Conservation (phyloP, 2,329 filamentous ascomycete species). For the Acarospora socialis region DNA sequence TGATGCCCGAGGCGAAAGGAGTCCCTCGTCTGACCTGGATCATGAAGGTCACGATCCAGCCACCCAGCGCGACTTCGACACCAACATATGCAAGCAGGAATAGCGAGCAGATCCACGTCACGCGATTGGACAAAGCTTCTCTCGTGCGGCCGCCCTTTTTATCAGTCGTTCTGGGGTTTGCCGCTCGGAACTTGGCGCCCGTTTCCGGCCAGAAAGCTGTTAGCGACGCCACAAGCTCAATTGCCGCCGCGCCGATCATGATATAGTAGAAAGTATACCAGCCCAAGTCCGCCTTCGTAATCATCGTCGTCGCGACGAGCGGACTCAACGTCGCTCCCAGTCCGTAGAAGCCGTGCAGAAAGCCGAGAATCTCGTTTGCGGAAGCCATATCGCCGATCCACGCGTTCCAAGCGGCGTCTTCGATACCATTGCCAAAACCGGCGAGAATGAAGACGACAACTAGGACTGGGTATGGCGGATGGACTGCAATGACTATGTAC, state of each 20-base stretch:
- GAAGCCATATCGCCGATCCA: constrained; percentile 47
- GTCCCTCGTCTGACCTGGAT: constrained; percentile 56
- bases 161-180: constrained; percentile 23
- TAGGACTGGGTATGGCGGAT: constrained; percentile 52
- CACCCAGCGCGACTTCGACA: constrained; percentile 52
- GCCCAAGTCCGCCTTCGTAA: constrained; percentile 43
- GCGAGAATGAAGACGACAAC: constrained; percentile 47
- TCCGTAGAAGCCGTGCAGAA: constrained; percentile 62
- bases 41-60: constrained; percentile 83
- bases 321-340: constrained; percentile 56
- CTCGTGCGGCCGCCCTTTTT: constrained; percentile 31
- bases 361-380: constrained; percentile 56
- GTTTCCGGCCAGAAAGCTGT: constrained; percentile 51
- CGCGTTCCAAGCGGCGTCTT: constrained; percentile 44
- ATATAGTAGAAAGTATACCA: constrained; percentile 71
- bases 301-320: constrained; percentile 57
- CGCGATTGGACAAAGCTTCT: constrained; percentile 22
- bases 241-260: constrained; percentile 45
- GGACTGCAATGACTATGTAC: constrained; percentile 50
- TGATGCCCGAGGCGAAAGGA: constrained; percentile 59
- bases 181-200: constrained; percentile 39
- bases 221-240: constrained; percentile 41
- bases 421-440: constrained; percentile 54
- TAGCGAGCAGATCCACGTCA: constrained; percentile 58
- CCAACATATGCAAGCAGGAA: constrained; percentile 73